Percentiles rank a stretch among this genome's conserved stretches.
These are phyloP conservation scores for Fusarium lyarnte DNA, from an alignment of 2,329 filamentous ascomycete genomes.

Conservation along the genomic window DNA sequence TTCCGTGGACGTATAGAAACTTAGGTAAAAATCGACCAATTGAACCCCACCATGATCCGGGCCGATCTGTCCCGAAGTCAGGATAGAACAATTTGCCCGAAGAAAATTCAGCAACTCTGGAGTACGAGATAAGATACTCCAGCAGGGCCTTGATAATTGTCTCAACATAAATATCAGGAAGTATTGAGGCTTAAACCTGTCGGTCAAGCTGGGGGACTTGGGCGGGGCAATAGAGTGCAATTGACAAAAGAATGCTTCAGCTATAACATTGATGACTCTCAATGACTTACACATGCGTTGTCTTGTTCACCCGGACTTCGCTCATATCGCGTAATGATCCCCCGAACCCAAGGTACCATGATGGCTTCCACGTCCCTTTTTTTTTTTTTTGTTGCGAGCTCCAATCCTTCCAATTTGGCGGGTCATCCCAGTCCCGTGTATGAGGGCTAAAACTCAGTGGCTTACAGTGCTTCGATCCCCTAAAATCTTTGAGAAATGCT, in stretches of 20 bases:
- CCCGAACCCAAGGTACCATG: constrained; percentile 37
- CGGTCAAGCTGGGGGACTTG: background rate
- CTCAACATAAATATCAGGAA: constrained; percentile 36
- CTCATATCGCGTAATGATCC: constrained; percentile 38
- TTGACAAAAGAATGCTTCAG: background rate
- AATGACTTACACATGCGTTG: background rate
- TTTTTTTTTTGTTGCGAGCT: constrained; percentile 8
- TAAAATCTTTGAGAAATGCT: constrained; percentile 7
- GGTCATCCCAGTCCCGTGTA: constrained; percentile 15
- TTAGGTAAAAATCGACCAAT: constrained; percentile 6
- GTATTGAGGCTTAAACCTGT: background rate
- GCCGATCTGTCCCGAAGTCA: constrained; percentile 29
- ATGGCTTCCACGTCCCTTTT: constrained; percentile 29
- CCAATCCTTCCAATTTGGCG: constrained; percentile 16
- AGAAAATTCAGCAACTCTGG: constrained; percentile 25
- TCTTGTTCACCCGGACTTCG: constrained; percentile 27
- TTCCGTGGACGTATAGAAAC: background rate
- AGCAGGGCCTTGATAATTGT: constrained; percentile 28
- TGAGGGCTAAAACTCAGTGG: background rate
- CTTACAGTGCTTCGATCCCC: constrained; percentile 16
- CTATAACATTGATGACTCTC: background rate
- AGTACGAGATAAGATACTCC: constrained; percentile 26
- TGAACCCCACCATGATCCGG: constrained; percentile 11
- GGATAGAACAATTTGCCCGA: constrained; percentile 17
- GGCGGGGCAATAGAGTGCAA: no score